Conservation (phyloP, 495 filamentous ascomycete genomes). For the Neurospora sp. region DNA sequence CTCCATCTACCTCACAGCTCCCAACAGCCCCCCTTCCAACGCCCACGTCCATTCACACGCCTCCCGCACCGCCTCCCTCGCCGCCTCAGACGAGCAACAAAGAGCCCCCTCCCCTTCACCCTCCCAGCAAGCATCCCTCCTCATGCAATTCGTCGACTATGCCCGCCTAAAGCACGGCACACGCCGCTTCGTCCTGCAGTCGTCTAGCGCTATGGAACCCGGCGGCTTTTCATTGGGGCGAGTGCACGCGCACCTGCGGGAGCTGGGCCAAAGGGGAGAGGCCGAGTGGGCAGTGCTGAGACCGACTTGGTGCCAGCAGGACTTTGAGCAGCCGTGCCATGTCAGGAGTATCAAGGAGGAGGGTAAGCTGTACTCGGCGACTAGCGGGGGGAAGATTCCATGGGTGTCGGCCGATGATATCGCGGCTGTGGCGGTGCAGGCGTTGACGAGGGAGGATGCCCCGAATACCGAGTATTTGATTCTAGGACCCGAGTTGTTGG, state of each 20-base stretch:
- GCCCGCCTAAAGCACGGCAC: conserved; percentile 22
- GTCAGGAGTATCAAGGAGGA: conserved; percentile 27
- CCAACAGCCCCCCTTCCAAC: background rate
- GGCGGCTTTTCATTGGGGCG: conserved; percentile 26
- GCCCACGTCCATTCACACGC: background rate
- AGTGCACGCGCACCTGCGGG: conserved; percentile 25
- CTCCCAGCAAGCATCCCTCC: conserved; percentile 2
- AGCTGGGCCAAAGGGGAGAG: conserved; percentile 27
- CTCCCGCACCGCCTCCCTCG: background rate
- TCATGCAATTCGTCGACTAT: conserved; percentile 32
- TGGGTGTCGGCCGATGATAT: conserved; percentile 41
- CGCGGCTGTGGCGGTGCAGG: conserved; percentile 33
- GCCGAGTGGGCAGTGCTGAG: conserved; percentile 34
- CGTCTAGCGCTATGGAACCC: conserved; percentile 24
- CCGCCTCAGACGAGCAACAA: background rate
- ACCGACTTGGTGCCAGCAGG: conserved; percentile 39
- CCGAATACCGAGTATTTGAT: conserved; percentile 36
- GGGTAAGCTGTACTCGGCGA: conserved; percentile 34
- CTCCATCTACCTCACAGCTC: conserved; percentile 31
- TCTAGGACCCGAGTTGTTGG: conserved; percentile 36
- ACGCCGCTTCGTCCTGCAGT: conserved; percentile 35
- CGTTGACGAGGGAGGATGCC: conserved; percentile 28
- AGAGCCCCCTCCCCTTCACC: background rate
- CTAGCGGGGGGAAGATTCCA: conserved; percentile 32
- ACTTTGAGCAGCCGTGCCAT: conserved; percentile 19